Evolutionary conservation across 176 grass and related monocot genomes (phyloP).

Genomic region (Avena eriantha): DNA sequence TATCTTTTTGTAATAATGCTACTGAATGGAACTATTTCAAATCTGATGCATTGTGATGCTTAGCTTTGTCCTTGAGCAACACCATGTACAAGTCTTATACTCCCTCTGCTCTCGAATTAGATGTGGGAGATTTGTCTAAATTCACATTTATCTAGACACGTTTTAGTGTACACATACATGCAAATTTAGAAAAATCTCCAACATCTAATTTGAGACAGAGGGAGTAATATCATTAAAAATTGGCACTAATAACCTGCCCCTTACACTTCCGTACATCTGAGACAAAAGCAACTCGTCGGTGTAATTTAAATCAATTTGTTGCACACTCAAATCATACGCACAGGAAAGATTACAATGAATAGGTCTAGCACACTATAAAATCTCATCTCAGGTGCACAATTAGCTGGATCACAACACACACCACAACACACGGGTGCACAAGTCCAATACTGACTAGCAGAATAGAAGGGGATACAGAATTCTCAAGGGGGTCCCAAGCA

Average conservation of each 20-base stretch:
- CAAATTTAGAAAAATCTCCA: no score
- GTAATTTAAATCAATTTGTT: slow-evolving; percentile 10
- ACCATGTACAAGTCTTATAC: not conserved
- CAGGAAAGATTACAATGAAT: slow-evolving; percentile 13
- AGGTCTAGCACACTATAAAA: slow-evolving; percentile 32
- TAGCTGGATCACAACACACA: slow-evolving; percentile 28
- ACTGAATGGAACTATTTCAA: slow-evolving; percentile 1
- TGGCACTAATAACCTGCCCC: not conserved
- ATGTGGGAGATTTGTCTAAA: no score
- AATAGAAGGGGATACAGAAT: slow-evolving; percentile 29
- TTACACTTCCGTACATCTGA: not conserved
- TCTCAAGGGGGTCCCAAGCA: slow-evolving; percentile 9
- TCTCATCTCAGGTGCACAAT: slow-evolving; percentile 14
- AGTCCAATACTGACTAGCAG: not conserved
- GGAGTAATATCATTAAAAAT: not conserved
- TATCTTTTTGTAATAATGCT: not conserved
- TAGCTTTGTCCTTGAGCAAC: not conserved
- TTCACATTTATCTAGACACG: no score
- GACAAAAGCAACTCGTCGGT: not conserved
- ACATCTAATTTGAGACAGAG: no score
- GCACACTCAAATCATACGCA: not conserved
- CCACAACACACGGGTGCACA: not conserved
- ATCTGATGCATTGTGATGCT: not conserved
- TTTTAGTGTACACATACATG: no score
- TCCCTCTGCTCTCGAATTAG: no score